Evolutionary conservation across 306 rosid species (phyloP), one percentile per base, ranked within the genome.

Genomic region (Pterocarpus macrocarpus): DNA sequence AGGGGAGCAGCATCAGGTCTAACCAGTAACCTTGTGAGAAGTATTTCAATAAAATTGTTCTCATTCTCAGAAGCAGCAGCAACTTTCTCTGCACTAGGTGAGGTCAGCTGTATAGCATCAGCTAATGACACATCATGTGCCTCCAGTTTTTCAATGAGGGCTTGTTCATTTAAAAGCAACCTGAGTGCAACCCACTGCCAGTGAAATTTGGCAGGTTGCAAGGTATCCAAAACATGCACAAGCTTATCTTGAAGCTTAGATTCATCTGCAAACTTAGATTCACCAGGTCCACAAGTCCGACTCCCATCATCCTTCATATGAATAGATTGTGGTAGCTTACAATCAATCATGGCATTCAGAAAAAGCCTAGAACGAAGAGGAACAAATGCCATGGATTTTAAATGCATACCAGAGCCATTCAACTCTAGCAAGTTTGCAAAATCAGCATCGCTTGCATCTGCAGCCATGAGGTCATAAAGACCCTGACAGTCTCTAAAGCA

Each of bases 171-270:
- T 85, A 95, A 88, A 76, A 95, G 97, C 78, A 95, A 86, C 88
- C 99, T 92, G 59, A 95, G 97, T 83, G 91, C 93, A 77, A 95
- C 91, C 99, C 99, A 95, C 82, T 95, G 99, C 99, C 99, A 95
- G 77, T 91, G 99, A 64, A 95, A 92, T 85, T 93, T 95, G 36
- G 98, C 99, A 78, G 93, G 96, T 84, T 95, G 99, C 84, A 95
- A 85, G 85, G 88, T 86, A 87, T 95, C 99, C 86, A 93, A 87
- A 77, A 90, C 87, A 82, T 86, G 86, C 33, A 93, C 91, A 80
- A 95, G 89, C 87, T 90, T 91, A 80, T 90, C 97, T 82, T 83
- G 86, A 79, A 91, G 94, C 91, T 92, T 92, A 77, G 88, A 80
- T 77, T 89, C 93, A 7, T 87, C 90, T 4, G 84, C 56, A 82